Conservation (phyloP, 208 protist genomes). For the Trypanosoma theileri region DNA sequence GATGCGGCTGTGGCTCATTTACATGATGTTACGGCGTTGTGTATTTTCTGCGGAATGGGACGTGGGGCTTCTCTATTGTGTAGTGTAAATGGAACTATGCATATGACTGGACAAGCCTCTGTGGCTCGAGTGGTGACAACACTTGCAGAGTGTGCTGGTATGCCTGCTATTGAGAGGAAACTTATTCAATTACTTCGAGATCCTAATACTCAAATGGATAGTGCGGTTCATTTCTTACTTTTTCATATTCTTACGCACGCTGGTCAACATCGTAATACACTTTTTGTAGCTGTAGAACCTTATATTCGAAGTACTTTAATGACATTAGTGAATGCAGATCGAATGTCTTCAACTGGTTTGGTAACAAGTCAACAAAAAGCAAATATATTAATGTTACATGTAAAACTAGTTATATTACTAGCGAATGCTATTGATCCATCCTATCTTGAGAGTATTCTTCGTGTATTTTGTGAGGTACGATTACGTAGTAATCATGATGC, state of each 20-base stretch:
- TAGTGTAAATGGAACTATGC: conserved; percentile 73
- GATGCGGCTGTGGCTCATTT: conserved; percentile 81
- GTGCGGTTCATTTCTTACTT: conserved; percentile 75
- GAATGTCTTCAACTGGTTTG: conserved; percentile 40
- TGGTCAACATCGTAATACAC: conserved; percentile 79
- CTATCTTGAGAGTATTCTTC: conserved; percentile 83
- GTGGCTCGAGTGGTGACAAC: conserved; percentile 77
- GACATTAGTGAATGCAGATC: conserved; percentile 68
- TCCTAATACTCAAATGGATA: conserved; percentile 75
- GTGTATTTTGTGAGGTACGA: conserved; percentile 72
- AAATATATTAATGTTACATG: conserved; percentile 87
- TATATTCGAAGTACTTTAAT: conserved; percentile 87
- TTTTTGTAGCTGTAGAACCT: conserved; percentile 82
- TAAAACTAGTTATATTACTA: conserved; percentile 83
- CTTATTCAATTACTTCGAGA: conserved; percentile 78
- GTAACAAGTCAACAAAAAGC: conserved; percentile 82
- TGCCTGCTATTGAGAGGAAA: conserved; percentile 63
- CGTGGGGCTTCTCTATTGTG: conserved; percentile 69
- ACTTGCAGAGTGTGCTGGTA: conserved; percentile 82
- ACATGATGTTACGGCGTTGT: conserved; percentile 67
- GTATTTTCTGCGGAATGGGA: conserved; percentile 69
- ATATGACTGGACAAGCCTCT: conserved; percentile 68
- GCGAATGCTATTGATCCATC: conserved; percentile 71
- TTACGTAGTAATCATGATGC: conserved; percentile 88
- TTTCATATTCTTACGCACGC: conserved; percentile 85